These are phyloP conservation scores for Polyplosphaeria fusca DNA, from an alignment of 495 filamentous ascomycete genomes.

Conservation along the genomic window DNA sequence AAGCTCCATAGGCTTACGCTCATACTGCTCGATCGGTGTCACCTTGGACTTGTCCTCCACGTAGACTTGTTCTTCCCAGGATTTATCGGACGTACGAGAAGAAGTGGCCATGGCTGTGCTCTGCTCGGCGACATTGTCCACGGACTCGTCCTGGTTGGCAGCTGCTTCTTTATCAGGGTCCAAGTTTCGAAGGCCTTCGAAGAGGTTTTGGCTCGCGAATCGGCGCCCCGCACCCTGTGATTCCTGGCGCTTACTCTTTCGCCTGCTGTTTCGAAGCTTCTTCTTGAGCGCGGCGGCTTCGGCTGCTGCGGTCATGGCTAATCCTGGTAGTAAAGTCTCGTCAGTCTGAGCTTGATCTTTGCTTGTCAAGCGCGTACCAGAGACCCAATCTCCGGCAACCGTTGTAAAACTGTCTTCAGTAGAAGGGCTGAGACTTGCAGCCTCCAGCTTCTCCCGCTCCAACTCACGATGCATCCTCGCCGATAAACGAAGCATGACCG, in stretches of 20 bases:
- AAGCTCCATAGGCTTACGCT: slow-evolving; percentile 24
- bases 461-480: too few species aligned
- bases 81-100: not conserved
- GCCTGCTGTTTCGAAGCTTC: slow-evolving; percentile 28
- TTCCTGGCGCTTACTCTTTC: slow-evolving; percentile 16
- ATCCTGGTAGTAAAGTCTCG: not conserved
- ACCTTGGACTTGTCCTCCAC: not conserved
- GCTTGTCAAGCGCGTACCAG: not conserved
- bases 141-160: not conserved
- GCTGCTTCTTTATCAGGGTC: not conserved
- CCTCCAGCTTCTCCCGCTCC: too few species aligned
- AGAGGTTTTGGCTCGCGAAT: slow-evolving; percentile 18
- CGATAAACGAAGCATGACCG: slow-evolving; percentile 61
- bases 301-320: not conserved
- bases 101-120: not conserved
- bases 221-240: slow-evolving; percentile 12
- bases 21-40: not conserved
- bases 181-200: slow-evolving; percentile 5
- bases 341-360: not conserved
- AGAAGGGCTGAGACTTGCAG: not conserved
- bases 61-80: slow-evolving; percentile 9
- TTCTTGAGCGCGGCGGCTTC: slow-evolving; percentile 10
- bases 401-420: slow-evolving; percentile 3
- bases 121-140: too few species aligned
- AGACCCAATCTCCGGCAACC: not conserved